A percentile compares a stretch with the other conserved stretches of the same genome.
These are phyloP conservation scores for Sistotremastrum niveocremeum DNA, from an alignment of 768 basidiomycete genomes.

Conservation along the genomic window DNA sequence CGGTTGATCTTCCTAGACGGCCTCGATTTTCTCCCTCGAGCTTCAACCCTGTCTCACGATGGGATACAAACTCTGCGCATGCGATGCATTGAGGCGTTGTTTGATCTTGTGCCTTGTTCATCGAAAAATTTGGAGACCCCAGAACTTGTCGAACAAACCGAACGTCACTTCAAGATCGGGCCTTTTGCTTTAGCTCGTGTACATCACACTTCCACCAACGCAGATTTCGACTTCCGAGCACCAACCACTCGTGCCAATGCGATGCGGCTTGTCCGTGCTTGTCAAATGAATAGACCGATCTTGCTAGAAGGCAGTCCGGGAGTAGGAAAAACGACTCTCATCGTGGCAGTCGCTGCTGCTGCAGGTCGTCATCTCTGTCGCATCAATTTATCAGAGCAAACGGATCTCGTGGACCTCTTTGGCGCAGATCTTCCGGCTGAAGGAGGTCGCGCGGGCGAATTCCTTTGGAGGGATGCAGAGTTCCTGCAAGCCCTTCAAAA, in stretches of 20 bases:
- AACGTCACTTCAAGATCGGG: slow-evolving; percentile 43
- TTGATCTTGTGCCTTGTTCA: slow-evolving; percentile 38
- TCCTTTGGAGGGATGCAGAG: slow-evolving; percentile 95
- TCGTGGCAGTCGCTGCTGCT: slow-evolving; percentile 73
- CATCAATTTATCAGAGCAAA: slow-evolving; percentile 97
- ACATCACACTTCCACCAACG: slow-evolving; percentile 17
- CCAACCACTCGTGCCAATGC: slow-evolving; percentile 85
- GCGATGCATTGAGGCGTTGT: slow-evolving; percentile 41
- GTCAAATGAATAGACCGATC: slow-evolving; percentile 82
- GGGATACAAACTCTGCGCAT: slow-evolving; percentile 47
- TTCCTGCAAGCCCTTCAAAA: slow-evolving; percentile 86
- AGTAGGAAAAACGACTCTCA: slow-evolving; percentile 91
- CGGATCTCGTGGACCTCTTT: slow-evolving; percentile 90
- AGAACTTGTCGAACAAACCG: not conserved
- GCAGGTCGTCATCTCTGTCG: slow-evolving; percentile 72
- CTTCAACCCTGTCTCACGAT: slow-evolving; percentile 46
- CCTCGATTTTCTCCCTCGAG: slow-evolving; percentile 62
- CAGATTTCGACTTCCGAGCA: slow-evolving; percentile 67
- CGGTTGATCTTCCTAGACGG: slow-evolving; percentile 90
- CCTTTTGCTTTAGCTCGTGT: slow-evolving; percentile 63
- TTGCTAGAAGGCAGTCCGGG: slow-evolving; percentile 96
- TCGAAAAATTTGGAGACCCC: not conserved
- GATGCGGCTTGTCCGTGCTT: slow-evolving; percentile 77
- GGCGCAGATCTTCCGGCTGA: slow-evolving; percentile 94
- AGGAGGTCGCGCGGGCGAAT: slow-evolving; percentile 81